These are phyloP conservation scores for Stellera chamaejasme DNA, from an alignment of 345 rosid genomes.

Conservation along the genomic window DNA sequence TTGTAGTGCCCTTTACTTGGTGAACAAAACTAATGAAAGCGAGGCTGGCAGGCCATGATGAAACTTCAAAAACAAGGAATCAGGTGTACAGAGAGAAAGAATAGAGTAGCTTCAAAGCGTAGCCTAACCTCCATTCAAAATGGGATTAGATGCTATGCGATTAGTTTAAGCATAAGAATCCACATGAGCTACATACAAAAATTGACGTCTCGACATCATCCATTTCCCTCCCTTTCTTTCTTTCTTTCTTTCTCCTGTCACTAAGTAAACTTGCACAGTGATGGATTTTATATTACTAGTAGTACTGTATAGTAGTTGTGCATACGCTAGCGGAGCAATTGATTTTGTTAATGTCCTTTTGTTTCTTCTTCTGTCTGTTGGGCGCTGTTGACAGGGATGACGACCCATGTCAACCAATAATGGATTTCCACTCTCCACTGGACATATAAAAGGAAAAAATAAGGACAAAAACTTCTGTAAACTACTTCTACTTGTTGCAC, in stretches of 20 bases:
- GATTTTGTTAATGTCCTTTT: constrained; percentile 5
- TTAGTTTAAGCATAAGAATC: constrained; percentile 8
- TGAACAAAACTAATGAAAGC: neutral
- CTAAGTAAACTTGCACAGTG: neutral
- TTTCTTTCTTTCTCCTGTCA: neutral
- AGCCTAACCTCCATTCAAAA: constrained; percentile 1
- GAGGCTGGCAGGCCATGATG: neutral
- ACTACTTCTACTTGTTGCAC: too few relatives aligned
- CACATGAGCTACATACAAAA: constrained; percentile 25
- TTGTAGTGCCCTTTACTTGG: constrained; percentile 4
- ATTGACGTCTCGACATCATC: constrained; percentile 23
- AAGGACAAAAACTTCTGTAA: too few relatives aligned
- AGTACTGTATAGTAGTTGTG: neutral
- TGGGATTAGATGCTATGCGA: neutral
- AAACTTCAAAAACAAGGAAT: neutral
- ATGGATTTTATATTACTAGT: constrained; percentile 1
- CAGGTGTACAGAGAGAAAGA: neutral
- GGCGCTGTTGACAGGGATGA: constrained; percentile 15
- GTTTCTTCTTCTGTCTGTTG: neutral
- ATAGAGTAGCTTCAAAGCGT: constrained; percentile 33
- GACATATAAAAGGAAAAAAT: too few relatives aligned
- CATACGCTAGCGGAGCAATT: neutral
- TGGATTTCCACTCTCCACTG: neutral
- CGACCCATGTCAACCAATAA: neutral
- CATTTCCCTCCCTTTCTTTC: neutral